phyloP scores from a whole-genome alignment of 1,139 yeast genomes.

The Magnusiomyces suaveolens region DNA sequence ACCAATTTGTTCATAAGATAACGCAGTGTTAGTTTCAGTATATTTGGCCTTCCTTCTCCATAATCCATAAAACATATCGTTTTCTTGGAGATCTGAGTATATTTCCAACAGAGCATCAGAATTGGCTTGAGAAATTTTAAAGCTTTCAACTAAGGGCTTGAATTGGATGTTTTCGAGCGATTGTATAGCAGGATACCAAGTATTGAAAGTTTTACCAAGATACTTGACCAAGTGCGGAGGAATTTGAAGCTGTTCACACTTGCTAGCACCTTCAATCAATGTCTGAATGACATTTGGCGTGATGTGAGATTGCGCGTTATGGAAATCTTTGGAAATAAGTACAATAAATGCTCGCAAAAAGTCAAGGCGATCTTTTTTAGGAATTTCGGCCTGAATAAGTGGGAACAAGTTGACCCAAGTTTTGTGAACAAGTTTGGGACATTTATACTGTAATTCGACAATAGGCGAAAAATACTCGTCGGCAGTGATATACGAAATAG shows the following conservation, averaged over 20 bases:
- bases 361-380: constrained; percentile 72
- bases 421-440: constrained; percentile 68
- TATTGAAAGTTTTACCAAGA: constrained; percentile 74
- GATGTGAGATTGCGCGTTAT: constrained; percentile 74
- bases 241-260: constrained; percentile 53
- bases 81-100: constrained; percentile 82
- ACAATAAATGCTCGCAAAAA: constrained; percentile 71
- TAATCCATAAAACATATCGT: constrained; percentile 92
- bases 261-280: constrained; percentile 54
- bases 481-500: constrained; percentile 42
- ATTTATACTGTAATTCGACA: constrained; percentile 72
- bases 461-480: constrained; percentile 59
- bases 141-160: constrained; percentile 55
- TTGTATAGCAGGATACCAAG: constrained; percentile 86
- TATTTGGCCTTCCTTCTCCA: constrained; percentile 97
- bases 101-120: constrained; percentile 86
- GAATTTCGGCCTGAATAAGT: constrained; percentile 59
- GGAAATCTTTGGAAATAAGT: constrained; percentile 81
- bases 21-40: constrained; percentile 82
- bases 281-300: constrained; percentile 85
- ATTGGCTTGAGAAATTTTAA: constrained; percentile 73
- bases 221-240: constrained; percentile 94
- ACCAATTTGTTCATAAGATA: constrained; percentile 91
- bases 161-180: constrained; percentile 68
- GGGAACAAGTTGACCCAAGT: constrained; percentile 86